These are phyloP conservation scores for Westerdykella ornata DNA, from an alignment of 2,329 filamentous ascomycete genomes.

Conservation along the genomic window DNA sequence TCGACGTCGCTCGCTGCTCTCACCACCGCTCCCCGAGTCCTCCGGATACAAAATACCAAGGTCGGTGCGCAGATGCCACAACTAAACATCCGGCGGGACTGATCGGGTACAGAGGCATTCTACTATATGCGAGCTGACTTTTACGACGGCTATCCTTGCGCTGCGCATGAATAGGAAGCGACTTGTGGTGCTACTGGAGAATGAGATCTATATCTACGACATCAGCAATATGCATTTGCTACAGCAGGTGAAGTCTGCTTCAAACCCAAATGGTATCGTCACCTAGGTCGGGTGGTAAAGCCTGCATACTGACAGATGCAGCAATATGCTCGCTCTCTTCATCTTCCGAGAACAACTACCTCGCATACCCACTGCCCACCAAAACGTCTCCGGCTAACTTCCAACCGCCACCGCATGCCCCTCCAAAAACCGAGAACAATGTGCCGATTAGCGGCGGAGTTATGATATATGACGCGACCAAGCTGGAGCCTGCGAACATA, in stretches of 20 bases:
- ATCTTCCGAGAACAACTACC: conserved; percentile 90
- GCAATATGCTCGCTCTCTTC: conserved; percentile 90
- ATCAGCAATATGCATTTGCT: conserved; percentile 97
- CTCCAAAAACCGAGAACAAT: conserved; percentile 67
- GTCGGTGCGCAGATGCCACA: conserved; percentile 43
- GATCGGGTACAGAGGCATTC: conserved; percentile 53
- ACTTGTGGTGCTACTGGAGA: conserved; percentile 86
- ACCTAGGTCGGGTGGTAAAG: conserved; percentile 1
- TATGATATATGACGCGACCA: conserved; percentile 82
- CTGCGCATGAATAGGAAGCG: conserved; percentile 92
- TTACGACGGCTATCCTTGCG: conserved; percentile 90
- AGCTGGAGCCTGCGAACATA: conserved; percentile 87
- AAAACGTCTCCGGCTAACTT: conserved; percentile 50
- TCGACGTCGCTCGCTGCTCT: conserved; percentile 93
- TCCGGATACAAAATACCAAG: conserved; percentile 98
- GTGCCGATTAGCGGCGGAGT: conserved; percentile 86
- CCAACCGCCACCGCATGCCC: conserved; percentile 69
- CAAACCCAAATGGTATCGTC: conserved; percentile 66
- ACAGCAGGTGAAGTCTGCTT: conserved; percentile 86
- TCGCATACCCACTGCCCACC: conserved; percentile 83
- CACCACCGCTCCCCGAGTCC: conserved; percentile 80
- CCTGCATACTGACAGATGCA: conserved; percentile 24
- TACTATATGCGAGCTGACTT: conserved; percentile 96
- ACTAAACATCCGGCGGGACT: conserved; percentile 2
- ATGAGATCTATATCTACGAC: conserved; percentile 96